These are phyloP conservation scores for Trichosporon coremiiforme DNA, from an alignment of 1,284 basidiomycete species.

Conservation along the genomic window DNA sequence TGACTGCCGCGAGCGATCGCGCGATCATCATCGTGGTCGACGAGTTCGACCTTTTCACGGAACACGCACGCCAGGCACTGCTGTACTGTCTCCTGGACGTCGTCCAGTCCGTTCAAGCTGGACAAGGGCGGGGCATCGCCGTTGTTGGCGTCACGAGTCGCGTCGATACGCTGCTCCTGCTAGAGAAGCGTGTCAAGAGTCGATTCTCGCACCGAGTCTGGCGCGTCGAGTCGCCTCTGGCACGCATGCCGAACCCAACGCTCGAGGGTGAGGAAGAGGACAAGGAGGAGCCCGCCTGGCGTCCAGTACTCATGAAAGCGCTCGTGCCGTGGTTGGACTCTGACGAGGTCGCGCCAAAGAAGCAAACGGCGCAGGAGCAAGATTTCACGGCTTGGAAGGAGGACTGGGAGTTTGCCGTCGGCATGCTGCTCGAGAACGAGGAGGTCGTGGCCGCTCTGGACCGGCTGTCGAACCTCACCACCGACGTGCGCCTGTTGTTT, in stretches of 20 bases:
- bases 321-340: slow-evolving; percentile 54
- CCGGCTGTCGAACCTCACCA: slow-evolving; percentile 68
- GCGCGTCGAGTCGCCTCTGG: slow-evolving; percentile 67
- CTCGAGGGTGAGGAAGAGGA: background rate
- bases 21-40: slow-evolving; percentile 83
- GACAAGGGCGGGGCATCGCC: slow-evolving; percentile 65
- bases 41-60: slow-evolving; percentile 85
- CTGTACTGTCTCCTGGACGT: slow-evolving; percentile 76
- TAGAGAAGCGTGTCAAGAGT: slow-evolving; percentile 94
- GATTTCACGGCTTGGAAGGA: slow-evolving; percentile 45
- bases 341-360: slow-evolving; percentile 55
- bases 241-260: slow-evolving; percentile 44
- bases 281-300: slow-evolving; percentile 57
- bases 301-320: slow-evolving; percentile 58
- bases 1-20: slow-evolving; percentile 74
- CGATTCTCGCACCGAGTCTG: slow-evolving; percentile 89
- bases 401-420: slow-evolving; percentile 65
- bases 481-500: slow-evolving; percentile 67
- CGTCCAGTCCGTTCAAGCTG: slow-evolving; percentile 58
- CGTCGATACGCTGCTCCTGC: slow-evolving; percentile 79
- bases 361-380: background rate
- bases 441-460: slow-evolving; percentile 41
- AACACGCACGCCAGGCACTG: slow-evolving; percentile 81
- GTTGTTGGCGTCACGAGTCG: slow-evolving; percentile 80
- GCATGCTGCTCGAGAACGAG: slow-evolving; percentile 49